Evolutionary conservation across 768 basidiomycete genomes (phyloP), one percentile per base, ranked within the genome.

Genomic region (Mycena floridula): DNA sequence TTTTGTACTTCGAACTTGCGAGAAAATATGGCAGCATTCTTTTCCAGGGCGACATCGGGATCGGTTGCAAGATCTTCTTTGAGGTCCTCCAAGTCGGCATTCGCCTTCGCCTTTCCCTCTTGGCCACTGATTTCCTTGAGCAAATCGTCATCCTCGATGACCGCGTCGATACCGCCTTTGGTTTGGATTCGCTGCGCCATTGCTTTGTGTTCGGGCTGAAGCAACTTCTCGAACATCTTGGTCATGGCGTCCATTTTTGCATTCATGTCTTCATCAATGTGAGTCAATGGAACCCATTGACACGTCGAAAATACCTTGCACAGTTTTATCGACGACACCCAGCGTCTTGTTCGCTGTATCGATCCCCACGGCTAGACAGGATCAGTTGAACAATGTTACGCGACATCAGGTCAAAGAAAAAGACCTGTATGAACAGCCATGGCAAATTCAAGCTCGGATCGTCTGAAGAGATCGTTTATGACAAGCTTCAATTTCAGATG

Each of bases 1-100:
- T 58, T 50, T 42, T 66, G 64, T 27, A 65, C 54, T 35, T 55
- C 58, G 37, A 67, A 61, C 46, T 67, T 68, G 15, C 59, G 56
- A 18, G 60, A 49, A 42, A 70, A 70, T 1, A 52, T 38, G 4
- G 52, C 54, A 40, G 59, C 40, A 44, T 69, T 67, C 32, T 56
- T 55, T 27, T 50, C 30, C 21, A 67, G 45, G 2, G 61, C 57
- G 3, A 48, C 37, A 16, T 62, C 56, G 24, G 52, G 49, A 16
- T 61, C 59, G 21, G 57, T 55, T n/a, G 30, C 37, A 20, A 66
- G 39, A 8, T 65, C 63, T 3, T 49, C 37, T 21, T 48, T 38
- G 15, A 63, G 40, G 6, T 47, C 51, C 16, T 47, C 53, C 25
- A 58, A 48, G 16, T 46, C 47, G 25, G 38, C 47, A 32, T 50